Base-by-base conservation (phyloP, 352 stramenopile genomes). In the Phytopythium litorale region DNA sequence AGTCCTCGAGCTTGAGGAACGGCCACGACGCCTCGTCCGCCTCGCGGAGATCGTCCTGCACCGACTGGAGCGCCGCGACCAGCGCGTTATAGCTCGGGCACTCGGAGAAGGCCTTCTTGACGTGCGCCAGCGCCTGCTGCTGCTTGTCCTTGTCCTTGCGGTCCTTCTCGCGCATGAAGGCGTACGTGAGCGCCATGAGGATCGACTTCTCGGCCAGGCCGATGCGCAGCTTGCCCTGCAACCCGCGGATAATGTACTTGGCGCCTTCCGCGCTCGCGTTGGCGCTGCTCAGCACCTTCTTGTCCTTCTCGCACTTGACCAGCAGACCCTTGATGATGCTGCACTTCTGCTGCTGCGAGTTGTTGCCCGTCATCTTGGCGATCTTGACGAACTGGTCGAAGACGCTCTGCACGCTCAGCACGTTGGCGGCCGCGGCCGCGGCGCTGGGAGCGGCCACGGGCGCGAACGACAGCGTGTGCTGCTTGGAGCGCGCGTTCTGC, bases 81-180 rank as follows among this genome's bases (percentile, higher is more conserved):
- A 99, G 76, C 19, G 85, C 76, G 62, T 99, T 97, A 69, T 98
- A 99, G 65, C 92, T 98, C 1, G 97, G 97, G 30, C 97, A 97
- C 71, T 99, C 97, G 0, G 88, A 94, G 71, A 99, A 99, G 0
- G 97, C 96, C 68, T 98, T 97, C 81, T 99, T 99, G n/a, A 99
- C 86, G 48, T 94, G 92, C 16, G 80, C 75, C 15, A 97, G 91
- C 0, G 95, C 90, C 42, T 91, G 75, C 58, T 98, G 93, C 56
- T 97, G 86, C 55, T 96, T 87, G 12, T 88, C 71, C 66, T 91
- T 90, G 54, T 97, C 88, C 35, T 84, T 88, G 42, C 70, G 68
- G 7, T 94, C 84, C 58, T 89, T 89, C 18, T 92, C 91, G 30
- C 91, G 84, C 67, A 97, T 88, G 30, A 99, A 92, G 8, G 98